These are phyloP conservation scores for Eutrema heterophyllum DNA, from an alignment of 345 rosid genomes.

Conservation along the genomic window DNA sequence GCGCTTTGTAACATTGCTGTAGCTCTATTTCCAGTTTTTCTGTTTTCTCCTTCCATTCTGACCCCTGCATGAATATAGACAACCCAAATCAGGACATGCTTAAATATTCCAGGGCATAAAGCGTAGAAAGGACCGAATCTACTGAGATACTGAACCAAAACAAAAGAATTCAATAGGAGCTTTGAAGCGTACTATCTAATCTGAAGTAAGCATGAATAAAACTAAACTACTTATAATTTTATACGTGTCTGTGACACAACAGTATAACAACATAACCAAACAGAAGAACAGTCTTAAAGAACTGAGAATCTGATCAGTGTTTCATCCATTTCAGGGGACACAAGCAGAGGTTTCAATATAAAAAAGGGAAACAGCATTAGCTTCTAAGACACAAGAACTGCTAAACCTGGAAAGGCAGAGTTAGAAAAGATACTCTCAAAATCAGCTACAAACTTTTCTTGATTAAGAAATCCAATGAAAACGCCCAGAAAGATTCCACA, in stretches of 20 bases:
- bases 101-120: background rate
- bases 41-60: slow-evolving; percentile 94
- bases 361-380: background rate
- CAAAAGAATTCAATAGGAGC: background rate
- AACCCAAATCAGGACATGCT: background rate
- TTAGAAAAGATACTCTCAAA: background rate
- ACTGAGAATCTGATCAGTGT: background rate
- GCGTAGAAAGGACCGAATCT: background rate
- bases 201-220: background rate
- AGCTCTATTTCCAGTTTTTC: slow-evolving; percentile 72
- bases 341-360: background rate
- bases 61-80: slow-evolving; percentile 45
- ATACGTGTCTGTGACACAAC: background rate
- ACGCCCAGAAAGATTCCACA: background rate
- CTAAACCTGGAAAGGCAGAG: background rate
- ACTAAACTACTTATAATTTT: background rate
- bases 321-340: background rate
- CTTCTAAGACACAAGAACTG: background rate
- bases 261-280: background rate
- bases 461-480: background rate
- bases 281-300: background rate
- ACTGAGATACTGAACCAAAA: background rate
- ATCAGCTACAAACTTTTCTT: background rate
- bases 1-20: slow-evolving; percentile 93
- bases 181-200: background rate